These are phyloP conservation scores for Fusarium camptoceras DNA, from an alignment of 2,329 filamentous ascomycete genomes.

Conservation along the genomic window DNA sequence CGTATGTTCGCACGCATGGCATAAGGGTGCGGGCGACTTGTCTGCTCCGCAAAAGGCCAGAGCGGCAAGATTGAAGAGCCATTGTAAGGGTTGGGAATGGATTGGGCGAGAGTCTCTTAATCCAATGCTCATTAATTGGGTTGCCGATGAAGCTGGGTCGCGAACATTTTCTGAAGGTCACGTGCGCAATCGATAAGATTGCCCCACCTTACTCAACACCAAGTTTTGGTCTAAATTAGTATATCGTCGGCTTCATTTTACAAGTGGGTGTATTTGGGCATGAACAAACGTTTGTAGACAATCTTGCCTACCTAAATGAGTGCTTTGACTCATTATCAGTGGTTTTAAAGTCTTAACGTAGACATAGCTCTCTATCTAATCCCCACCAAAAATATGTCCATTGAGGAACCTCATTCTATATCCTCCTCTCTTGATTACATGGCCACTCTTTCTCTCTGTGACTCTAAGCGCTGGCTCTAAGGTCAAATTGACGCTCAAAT, in stretches of 20 bases:
- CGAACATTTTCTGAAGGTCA: constrained; percentile 52
- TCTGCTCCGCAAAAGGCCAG: constrained; percentile 45
- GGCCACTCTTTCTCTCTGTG: not conserved
- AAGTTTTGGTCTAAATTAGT: not conserved
- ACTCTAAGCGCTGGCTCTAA: accelerated
- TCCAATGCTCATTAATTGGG: not conserved
- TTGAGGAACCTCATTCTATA: not conserved
- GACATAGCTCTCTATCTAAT: not conserved
- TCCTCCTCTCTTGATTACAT: not conserved
- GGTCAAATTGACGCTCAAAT: not conserved
- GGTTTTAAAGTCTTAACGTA: too few species aligned
- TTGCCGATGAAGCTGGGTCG: constrained; percentile 36
- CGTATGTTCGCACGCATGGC: constrained; percentile 47
- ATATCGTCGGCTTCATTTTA: constrained; percentile 22
- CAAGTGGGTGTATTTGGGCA: not conserved
- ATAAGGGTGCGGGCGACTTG: constrained; percentile 39
- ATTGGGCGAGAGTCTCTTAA: constrained; percentile 6
- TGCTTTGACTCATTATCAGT: too few species aligned
- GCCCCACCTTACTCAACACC: constrained; percentile 40
- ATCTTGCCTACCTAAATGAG: not conserved
- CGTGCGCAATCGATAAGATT: constrained; percentile 39
- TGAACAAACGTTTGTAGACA: not conserved
- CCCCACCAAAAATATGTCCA: not conserved
- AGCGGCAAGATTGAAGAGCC: constrained; percentile 52
- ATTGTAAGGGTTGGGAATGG: constrained; percentile 41